These are phyloP conservation scores for Calonectria montana DNA, from an alignment of 2,329 filamentous ascomycete species.

Conservation along the genomic window DNA sequence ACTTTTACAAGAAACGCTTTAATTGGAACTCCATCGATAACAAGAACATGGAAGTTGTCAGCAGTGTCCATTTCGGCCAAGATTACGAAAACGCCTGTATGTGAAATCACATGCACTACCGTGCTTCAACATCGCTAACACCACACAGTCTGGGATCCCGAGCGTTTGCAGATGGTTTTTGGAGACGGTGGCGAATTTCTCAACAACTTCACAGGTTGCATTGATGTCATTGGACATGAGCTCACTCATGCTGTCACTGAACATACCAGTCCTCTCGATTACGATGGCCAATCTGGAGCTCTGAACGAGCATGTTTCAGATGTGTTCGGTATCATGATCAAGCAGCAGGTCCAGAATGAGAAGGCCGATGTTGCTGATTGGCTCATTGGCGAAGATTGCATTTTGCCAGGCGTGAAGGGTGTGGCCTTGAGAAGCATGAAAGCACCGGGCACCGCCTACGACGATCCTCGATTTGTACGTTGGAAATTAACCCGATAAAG, in stretches of 20 bases:
- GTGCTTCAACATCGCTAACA: constrained; percentile 4
- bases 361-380: constrained; percentile 61
- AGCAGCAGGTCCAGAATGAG: constrained; percentile 62
- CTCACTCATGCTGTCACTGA: constrained; percentile 67
- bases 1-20: constrained; percentile 63
- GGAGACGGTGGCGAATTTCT: constrained; percentile 66
- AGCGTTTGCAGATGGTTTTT: constrained; percentile 64
- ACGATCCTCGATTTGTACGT: constrained; percentile 62
- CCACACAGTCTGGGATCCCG: constrained; percentile 59
- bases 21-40: constrained; percentile 65
- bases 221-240: constrained; percentile 69
- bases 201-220: constrained; percentile 61
- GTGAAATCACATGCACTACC: constrained; percentile 26
- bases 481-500: background rate
- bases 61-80: constrained; percentile 64
- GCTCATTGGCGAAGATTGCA: constrained; percentile 65
- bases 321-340: constrained; percentile 68
- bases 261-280: constrained; percentile 61
- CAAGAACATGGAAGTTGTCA: constrained; percentile 60
- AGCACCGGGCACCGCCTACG: constrained; percentile 62
- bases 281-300: constrained; percentile 63
- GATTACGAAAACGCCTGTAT: constrained; percentile 64
- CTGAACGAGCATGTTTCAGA: constrained; percentile 69
- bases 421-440: constrained; percentile 66
- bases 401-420: constrained; percentile 62